Evolutionary conservation across 1,284 basidiomycete genomes (phyloP).

Genomic region (Ganoderma boninense): DNA sequence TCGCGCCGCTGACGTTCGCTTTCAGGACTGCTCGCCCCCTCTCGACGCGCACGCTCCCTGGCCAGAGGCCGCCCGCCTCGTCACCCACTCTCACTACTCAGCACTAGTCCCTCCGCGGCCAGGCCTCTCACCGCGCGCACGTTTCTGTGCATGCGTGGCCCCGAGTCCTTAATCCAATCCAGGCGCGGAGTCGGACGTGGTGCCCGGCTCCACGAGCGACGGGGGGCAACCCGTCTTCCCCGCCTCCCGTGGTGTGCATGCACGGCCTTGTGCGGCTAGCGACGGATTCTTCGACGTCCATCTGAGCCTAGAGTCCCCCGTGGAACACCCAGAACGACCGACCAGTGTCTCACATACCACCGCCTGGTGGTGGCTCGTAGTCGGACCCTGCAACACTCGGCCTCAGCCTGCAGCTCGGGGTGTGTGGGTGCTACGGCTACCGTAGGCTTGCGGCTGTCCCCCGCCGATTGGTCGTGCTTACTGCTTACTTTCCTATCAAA

Average conservation of each 20-base stretch:
- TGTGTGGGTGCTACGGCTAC: not conserved
- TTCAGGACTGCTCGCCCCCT: slow-evolving; percentile 3
- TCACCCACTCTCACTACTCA: not conserved
- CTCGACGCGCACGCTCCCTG: not conserved
- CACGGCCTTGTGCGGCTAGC: not conserved
- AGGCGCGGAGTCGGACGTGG: not conserved
- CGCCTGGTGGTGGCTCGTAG: not conserved
- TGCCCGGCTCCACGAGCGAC: not conserved
- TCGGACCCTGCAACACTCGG: not conserved
- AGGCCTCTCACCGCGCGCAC: not conserved
- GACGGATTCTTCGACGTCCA: not conserved
- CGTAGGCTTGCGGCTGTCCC: not conserved
- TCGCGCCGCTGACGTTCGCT: slow-evolving; percentile 6
- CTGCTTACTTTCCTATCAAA: not conserved
- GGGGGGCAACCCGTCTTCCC: not conserved
- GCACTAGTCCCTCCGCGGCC: not conserved
- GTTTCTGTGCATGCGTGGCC: not conserved
- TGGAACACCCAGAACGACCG: not conserved
- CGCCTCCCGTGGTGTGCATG: not conserved
- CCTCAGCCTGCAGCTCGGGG: not conserved
- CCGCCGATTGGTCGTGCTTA: not conserved
- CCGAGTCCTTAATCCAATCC: not conserved
- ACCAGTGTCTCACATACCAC: not conserved
- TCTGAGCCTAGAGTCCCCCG: not conserved
- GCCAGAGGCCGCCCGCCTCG: not conserved